Conservation (phyloP, 371 early-diverging fungal species). For the Mortierella sp. region DNA sequence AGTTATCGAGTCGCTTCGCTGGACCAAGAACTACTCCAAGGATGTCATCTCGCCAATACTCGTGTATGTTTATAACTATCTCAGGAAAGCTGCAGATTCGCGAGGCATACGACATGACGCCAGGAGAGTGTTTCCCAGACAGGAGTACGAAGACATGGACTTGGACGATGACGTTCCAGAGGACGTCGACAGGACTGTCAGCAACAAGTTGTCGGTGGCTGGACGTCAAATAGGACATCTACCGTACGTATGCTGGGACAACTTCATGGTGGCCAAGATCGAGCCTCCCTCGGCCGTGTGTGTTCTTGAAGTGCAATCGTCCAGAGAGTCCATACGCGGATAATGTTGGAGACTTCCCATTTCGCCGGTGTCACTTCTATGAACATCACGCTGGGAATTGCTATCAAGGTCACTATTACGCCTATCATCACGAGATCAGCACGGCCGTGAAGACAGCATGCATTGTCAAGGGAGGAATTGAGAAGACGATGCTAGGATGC, state of each 20-base stretch:
- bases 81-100: conserved; percentile 64
- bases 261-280: conserved; percentile 90
- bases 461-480: conserved; percentile 95
- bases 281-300: conserved; percentile 93
- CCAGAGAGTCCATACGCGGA: conserved; percentile 99
- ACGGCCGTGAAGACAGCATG: conserved; percentile 77
- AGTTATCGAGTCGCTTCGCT: conserved; percentile 62
- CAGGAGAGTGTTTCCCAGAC: conserved; percentile 67
- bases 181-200: conserved; percentile 63
- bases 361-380: conserved; percentile 99
- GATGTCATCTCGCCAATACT: conserved; percentile 72
- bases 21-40: conserved; percentile 71
- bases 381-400: conserved; percentile 99
- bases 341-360: conserved; percentile 99
- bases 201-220: conserved; percentile 80
- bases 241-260: conserved; percentile 80
- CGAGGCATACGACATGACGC: conserved; percentile 60
- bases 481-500: conserved; percentile 90
- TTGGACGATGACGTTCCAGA: conserved; percentile 65
- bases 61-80: conserved; percentile 65
- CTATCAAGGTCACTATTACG: conserved; percentile 92
- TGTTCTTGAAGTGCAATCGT: conserved; percentile 97
- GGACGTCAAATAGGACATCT: conserved; percentile 78
- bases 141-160: conserved; percentile 73
- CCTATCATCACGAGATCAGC: conserved; percentile 92